These are phyloP conservation scores for Selenicereus undatus DNA, from an alignment of 148 eudicot genomes.

Conservation along the genomic window DNA sequence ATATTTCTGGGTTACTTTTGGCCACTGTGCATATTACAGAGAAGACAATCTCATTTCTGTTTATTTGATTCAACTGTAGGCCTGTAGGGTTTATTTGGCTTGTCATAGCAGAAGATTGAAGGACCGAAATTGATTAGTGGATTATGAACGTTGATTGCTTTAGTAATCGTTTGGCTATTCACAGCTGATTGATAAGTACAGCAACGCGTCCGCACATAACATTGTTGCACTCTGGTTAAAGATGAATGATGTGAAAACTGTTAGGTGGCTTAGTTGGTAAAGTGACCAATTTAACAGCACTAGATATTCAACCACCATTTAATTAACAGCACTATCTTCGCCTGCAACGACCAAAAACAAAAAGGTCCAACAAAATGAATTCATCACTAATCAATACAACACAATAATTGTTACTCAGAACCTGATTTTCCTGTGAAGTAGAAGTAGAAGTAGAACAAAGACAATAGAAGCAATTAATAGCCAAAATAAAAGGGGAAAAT, in stretches of 20 bases:
- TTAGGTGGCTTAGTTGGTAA: too few species aligned
- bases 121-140: too few species aligned
- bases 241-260: too few species aligned
- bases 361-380: neutral
- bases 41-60: neutral
- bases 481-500: neutral
- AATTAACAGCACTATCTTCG: neutral
- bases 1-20: neutral
- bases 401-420: neutral
- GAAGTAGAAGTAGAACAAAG: too few species aligned
- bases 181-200: too few species aligned
- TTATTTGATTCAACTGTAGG: neutral
- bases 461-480: too few species aligned
- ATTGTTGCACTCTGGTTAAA: neutral
- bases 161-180: too few species aligned
- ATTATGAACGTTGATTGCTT: too few species aligned
- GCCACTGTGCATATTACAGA: neutral
- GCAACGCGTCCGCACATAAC: too few species aligned
- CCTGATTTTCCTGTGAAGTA: neutral
- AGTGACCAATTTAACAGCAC: too few species aligned
- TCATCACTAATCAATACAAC: neutral
- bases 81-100: slow-evolving; percentile 5
- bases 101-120: too few species aligned
- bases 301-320: too few species aligned
- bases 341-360: neutral